Evolutionary conservation across 164 flowering plant species (phyloP).

Genomic region (Tinospora cordifolia): DNA sequence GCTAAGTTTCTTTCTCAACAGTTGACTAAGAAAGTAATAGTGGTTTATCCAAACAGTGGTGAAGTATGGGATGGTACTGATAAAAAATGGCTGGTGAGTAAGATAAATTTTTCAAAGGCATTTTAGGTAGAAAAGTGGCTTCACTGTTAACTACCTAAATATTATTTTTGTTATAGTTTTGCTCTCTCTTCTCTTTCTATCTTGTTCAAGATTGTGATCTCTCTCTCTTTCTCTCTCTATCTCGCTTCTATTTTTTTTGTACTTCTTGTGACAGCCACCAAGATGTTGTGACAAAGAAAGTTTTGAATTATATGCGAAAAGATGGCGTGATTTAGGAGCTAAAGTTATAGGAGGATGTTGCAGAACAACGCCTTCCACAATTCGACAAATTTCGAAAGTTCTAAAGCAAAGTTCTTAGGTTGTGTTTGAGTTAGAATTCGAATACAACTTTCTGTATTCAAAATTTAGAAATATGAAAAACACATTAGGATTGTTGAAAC

Average conservation of each 20-base stretch:
- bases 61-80: conserved; percentile 80
- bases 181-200: no score
- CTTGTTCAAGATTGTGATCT: background rate
- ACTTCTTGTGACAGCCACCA: conserved; percentile 44
- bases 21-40: conserved; percentile 54
- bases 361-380: conserved; percentile 67
- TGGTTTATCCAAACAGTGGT: conserved; percentile 86
- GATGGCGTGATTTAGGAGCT: conserved; percentile 80
- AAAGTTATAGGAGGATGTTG: conserved; percentile 85
- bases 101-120: no score
- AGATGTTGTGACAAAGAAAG: conserved; percentile 51
- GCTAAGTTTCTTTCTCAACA: conserved; percentile 20
- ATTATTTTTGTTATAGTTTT: no score
- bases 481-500: no score
- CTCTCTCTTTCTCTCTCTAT: background rate
- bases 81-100: conserved; percentile 83
- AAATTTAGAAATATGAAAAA: no score
- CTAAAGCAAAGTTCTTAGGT: conserved; percentile 22
- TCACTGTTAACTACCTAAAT: no score
- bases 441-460: no score
- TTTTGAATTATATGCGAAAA: conserved; percentile 42
- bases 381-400: conserved; percentile 46
- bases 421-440: no score
- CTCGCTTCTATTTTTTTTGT: conserved; percentile 2
- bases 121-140: no score